Conservation (phyloP, 139 green algal genomes). For the Monoraphidium neglectum region DNA sequence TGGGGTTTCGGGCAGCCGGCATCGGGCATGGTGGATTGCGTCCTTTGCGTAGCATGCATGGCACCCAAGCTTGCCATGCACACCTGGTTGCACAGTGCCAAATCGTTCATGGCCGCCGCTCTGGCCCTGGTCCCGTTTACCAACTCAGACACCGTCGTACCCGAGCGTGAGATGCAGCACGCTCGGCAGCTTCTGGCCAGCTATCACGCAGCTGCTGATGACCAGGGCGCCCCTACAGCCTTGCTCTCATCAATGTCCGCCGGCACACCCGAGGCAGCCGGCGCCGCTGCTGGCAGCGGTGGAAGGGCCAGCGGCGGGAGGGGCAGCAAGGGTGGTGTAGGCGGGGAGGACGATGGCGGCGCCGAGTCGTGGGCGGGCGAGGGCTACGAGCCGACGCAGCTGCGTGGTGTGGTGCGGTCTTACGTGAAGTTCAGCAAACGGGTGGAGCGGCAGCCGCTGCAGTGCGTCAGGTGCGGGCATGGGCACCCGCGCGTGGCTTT, state of each 20-base stretch:
- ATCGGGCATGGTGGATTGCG: too few relatives aligned
- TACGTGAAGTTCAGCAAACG: conserved; percentile 67
- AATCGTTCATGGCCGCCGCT: too few relatives aligned
- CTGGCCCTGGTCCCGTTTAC: too few relatives aligned
- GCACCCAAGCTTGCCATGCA: too few relatives aligned
- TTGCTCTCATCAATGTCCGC: too few relatives aligned
- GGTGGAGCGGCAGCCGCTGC: conserved; percentile 53
- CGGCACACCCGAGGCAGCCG: background rate
- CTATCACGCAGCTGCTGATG: conserved; percentile 21
- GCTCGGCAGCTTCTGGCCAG: conserved; percentile 41
- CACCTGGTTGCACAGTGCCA: too few relatives aligned
- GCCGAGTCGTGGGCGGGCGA: conserved; percentile 59
- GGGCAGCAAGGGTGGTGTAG: background rate
- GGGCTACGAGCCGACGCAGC: conserved; percentile 63
- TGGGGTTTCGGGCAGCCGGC: too few relatives aligned
- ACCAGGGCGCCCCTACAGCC: background rate
- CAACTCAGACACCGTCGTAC: background rate
- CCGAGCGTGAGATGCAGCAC: conserved; percentile 29
- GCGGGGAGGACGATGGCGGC: background rate
- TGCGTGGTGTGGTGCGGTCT: conserved; percentile 34
- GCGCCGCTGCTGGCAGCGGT: background rate
- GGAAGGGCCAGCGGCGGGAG: background rate
- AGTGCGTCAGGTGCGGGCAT: conserved; percentile 58
- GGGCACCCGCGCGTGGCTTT: too few relatives aligned
- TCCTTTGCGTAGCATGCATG: too few relatives aligned